These are phyloP conservation scores for Filosporella fistucella DNA, from an alignment of 495 filamentous ascomycete species.

Conservation along the genomic window DNA sequence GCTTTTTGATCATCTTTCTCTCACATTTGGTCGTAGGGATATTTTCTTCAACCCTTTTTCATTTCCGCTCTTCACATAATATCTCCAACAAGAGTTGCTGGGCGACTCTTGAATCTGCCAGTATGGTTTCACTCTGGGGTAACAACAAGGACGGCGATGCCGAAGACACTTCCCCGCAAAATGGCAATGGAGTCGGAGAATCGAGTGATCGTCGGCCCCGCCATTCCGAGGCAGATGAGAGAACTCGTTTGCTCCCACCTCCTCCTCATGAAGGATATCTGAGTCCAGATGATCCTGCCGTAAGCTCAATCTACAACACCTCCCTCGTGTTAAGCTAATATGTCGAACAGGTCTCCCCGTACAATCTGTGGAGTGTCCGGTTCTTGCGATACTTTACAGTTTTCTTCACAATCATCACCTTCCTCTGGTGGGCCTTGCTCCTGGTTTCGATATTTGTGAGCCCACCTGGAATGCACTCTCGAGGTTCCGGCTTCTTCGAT, in stretches of 20 bases:
- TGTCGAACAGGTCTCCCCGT: constrained; percentile 71
- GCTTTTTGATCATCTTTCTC: not conserved
- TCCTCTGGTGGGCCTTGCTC: constrained; percentile 87
- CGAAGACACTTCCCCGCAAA: no score
- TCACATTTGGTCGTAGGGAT: not conserved
- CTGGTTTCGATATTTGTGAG: constrained; percentile 84
- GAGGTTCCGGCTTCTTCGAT: constrained; percentile 86
- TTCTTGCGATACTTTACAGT: constrained; percentile 69
- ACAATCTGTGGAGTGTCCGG: constrained; percentile 90
- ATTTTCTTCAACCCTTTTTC: not conserved
- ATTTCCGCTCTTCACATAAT: not conserved
- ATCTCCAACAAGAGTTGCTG: not conserved
- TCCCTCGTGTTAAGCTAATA: constrained; percentile 14
- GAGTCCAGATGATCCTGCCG: constrained; percentile 92
- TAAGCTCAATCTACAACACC: constrained; percentile 36
- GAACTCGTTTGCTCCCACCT: constrained; percentile 56
- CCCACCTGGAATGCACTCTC: constrained; percentile 75
- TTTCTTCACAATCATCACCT: constrained; percentile 59
- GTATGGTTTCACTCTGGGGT: constrained; percentile 39
- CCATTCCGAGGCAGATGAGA: constrained; percentile 49
- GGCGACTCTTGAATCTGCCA: not conserved
- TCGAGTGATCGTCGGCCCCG: constrained; percentile 18
- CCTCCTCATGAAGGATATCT: constrained; percentile 57
- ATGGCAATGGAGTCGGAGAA: constrained; percentile 15
- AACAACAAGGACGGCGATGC: constrained; percentile 41